Base-by-base conservation (phyloP, 2,329 filamentous ascomycete genomes). In the Botrytis porri region DNA sequence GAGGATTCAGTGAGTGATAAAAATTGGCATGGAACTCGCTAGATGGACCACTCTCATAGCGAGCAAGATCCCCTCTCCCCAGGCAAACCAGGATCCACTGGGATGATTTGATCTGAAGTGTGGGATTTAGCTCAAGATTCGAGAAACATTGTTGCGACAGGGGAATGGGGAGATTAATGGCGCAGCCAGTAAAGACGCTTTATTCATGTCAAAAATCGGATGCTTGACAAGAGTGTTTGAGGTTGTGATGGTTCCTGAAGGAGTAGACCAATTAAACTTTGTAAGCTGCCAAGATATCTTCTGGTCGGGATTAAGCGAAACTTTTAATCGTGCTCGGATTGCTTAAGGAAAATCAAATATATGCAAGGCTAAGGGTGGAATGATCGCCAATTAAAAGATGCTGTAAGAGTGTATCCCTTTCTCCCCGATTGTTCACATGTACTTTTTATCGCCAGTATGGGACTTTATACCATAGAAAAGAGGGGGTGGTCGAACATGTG, bases 241-340 rank as follows among this genome's bases (percentile, higher is more conserved):
- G 54, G 59, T 70, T 70, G 59, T 32, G 32, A 48, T 64, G 54
- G 57, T 32, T 63, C 41, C 35, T 45, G n/a, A 70, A 63, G 69
- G 45, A 63, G 32, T 64, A 18, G 32, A 51, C 69, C 69, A 70
- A 64, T 70, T 64, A 70, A 62, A 62, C 22, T 60, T 61, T 45
- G 25, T 61, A 70, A 45, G 39, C 54, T 51, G 41, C 41, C 54
- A 63, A 51, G 69, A 57, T 25, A 48, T 51, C 12, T 48, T 51
- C 51, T 37, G 25, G 32, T 29, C 35, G 69, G 32, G 41, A 51
- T 16, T 64, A 70, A 70, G 69, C 69, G 69, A 70, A 16, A 16
- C 10, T 43, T 41, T 39, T 62, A 25, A 57, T 29, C n/a, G 51
- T 57, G 51, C 51, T 57, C 51, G 51, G 51, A 57, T 54, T 54